Conservation (phyloP, 805 yeast species). For the Komagataella ulmi region DNA sequence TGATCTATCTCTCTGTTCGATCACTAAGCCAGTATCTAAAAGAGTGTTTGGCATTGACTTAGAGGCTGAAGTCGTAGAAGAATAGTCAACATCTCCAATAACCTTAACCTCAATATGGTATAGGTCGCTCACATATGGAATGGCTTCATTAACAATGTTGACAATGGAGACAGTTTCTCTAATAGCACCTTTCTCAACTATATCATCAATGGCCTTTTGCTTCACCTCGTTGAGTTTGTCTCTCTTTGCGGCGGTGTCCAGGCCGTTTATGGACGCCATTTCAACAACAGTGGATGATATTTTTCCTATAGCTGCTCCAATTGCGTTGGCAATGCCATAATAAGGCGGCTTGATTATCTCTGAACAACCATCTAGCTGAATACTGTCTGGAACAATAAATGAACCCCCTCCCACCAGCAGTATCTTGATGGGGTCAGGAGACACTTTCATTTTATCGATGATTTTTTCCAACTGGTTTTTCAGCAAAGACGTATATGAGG, state of each 20-base stretch:
- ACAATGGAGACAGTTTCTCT: constrained; percentile 12
- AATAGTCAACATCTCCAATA: constrained; percentile 31
- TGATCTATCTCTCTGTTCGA: constrained; percentile 3
- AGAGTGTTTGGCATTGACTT: constrained; percentile 1
- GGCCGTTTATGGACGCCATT: not conserved
- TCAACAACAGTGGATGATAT: constrained; percentile 17
- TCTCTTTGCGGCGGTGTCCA: constrained; percentile 8
- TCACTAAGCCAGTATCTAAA: not conserved
- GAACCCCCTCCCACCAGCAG: constrained; percentile 38
- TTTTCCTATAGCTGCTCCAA: constrained; percentile 36
- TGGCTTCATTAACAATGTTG: constrained; percentile 14
- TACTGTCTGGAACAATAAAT: constrained; percentile 23
- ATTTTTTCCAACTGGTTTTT: constrained; percentile 21
- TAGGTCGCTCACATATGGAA: constrained; percentile 21
- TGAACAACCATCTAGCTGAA: constrained; percentile 23
- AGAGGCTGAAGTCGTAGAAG: constrained; percentile 3
- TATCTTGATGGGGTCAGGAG: constrained; percentile 28
- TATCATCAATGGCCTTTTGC: constrained; percentile 7
- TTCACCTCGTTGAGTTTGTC: constrained; percentile 10
- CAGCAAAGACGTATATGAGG: not conserved
- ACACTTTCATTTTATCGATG: constrained; percentile 31
- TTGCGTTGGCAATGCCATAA: constrained; percentile 33
- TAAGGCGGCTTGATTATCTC: constrained; percentile 26
- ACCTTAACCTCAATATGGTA: constrained; percentile 22
- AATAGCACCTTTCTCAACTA: constrained; percentile 15